Evolutionary conservation across 1,139 yeast species (phyloP), one percentile per base, ranked within the genome.

Genomic region (Blastobotrys raffinosifermentans): DNA sequence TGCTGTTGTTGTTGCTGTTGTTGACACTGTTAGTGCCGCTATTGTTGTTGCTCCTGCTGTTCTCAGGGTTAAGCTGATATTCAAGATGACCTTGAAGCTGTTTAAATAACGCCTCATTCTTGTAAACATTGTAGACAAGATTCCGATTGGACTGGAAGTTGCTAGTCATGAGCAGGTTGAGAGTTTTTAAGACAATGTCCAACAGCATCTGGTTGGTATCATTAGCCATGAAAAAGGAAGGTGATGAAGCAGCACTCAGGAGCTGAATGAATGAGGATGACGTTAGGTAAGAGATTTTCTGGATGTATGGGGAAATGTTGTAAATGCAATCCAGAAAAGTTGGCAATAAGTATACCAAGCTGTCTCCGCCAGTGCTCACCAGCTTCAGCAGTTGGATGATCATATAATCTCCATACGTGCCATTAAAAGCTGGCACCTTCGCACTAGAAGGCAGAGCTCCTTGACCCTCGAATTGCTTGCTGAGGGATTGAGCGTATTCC

Each of bases 181-280:
- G 37, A 11, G 53, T 42, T 22, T 50, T 47, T 11, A 60, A 42
- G 8, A 58, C 29, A 11, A 45, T 43, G 5, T 44, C 80, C 26
- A 84, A 58, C 26, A 77, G 55, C 45, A 79, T 82, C 14, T 78
- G 60, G 52, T 81, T 74, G 40, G 63, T 54, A n/a, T 70, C 58
- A 32, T 63, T 63, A 8, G 67, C 73, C 9, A 64, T 51, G 27
- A 78, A 52, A 43, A 72, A 70, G 1, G 57, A 48, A 17, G 64
- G 57, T 5, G 66, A 52, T 0, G 80, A 67, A 36, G 75, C 64
- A 34, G 64, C 65, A 2, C 55, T 49, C 11, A 84, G 55, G 21
- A 83, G 56, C 45, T 78, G 80, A 17, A 77, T 62, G 14, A 87
- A 49, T 2, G 77, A 55, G 8, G 72, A 66, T 18, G 83, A 69